Base-by-base conservation (phyloP, 306 rosid species). In the Fragaria iinumae region DNA sequence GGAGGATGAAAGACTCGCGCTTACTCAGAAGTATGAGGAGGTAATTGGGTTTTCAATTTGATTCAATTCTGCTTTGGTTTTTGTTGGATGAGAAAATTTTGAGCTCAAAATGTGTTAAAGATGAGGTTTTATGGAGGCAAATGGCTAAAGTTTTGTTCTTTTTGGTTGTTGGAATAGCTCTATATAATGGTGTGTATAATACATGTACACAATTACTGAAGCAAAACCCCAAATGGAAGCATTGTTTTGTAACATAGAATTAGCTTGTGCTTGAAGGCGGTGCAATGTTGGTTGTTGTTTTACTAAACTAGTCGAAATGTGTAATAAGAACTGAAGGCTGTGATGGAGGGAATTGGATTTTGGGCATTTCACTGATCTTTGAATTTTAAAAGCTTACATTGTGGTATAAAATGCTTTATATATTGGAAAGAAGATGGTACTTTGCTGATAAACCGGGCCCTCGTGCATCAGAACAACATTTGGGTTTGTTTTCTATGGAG, bases 1-100 rank as follows among this genome's bases (percentile, higher is more conserved):
- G 13, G 96, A 91, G 80, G 91, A 89, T 65, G 89, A 91, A 55
- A 70, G 91, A 50, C 93, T 91, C 29, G 20, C 87, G 25, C 87
- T 91, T 43, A 91, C 96, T 72, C 92, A 89, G 90, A 91, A 89
- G 83, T 91, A 86, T 75, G 96, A 91, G 83, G 96, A 91, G 96
- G 96, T 91, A 85, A 67, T 27, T 3, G 9, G 59, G 8, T 73
- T 49, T 34, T 21, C 16, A 43, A 63, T 74, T 75, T 67, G 11
- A 43, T 44, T 50, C 41, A 53, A 56, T 68, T 41, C 12, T 43
- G 48, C 23, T 17, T 44, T 43, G 43, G 70, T 45, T 71, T 78
- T 71, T 1, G 71, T 43, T 57, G 44, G 16, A 5, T 59, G 17
- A 16, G 67, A 55, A 39, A 79, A 65, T 64, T 55, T 21, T 14